Conservation (phyloP, 2,329 filamentous ascomycete species). For the Penicillium aurantiogriseum region DNA sequence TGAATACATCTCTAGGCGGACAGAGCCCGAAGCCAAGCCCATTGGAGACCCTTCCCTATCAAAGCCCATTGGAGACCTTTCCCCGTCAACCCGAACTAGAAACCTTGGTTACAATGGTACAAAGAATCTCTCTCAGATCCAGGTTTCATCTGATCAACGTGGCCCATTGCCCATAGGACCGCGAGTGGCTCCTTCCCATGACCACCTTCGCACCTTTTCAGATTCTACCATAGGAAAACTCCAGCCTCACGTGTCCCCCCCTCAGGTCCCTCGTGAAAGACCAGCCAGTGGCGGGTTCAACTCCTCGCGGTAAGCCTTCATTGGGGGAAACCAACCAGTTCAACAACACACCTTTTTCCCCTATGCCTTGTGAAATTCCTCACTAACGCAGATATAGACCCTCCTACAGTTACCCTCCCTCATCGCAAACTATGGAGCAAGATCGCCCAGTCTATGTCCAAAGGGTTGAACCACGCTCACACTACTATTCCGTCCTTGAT, state of each 20-base stretch:
- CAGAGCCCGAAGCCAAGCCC: slow-evolving; percentile 15
- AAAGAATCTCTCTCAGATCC: slow-evolving; percentile 17
- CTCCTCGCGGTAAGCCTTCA: slow-evolving; percentile 22
- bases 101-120: slow-evolving; percentile 13
- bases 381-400: slow-evolving; percentile 14
- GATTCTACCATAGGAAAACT: slow-evolving; percentile 9
- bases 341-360: not conserved
- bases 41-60: slow-evolving; percentile 18
- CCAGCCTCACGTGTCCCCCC: slow-evolving; percentile 8
- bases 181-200: slow-evolving; percentile 13
- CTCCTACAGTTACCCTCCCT: slow-evolving; percentile 18
- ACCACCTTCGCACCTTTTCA: slow-evolving; percentile 14
- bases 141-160: slow-evolving; percentile 12
- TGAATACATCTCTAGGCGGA: slow-evolving; percentile 20
- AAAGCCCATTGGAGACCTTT: slow-evolving; percentile 15
- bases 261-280: slow-evolving; percentile 15
- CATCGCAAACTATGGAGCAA: slow-evolving; percentile 21
- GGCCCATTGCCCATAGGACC: slow-evolving; percentile 13
- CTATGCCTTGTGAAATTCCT: not conserved
- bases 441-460: slow-evolving; percentile 26
- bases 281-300: slow-evolving; percentile 18
- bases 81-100: slow-evolving; percentile 13
- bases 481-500: slow-evolving; percentile 20
- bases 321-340: slow-evolving; percentile 3
- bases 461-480: slow-evolving; percentile 21